phyloP scores from a whole-genome alignment of 805 yeast genomes.

The Metschnikowia amazonensis region DNA sequence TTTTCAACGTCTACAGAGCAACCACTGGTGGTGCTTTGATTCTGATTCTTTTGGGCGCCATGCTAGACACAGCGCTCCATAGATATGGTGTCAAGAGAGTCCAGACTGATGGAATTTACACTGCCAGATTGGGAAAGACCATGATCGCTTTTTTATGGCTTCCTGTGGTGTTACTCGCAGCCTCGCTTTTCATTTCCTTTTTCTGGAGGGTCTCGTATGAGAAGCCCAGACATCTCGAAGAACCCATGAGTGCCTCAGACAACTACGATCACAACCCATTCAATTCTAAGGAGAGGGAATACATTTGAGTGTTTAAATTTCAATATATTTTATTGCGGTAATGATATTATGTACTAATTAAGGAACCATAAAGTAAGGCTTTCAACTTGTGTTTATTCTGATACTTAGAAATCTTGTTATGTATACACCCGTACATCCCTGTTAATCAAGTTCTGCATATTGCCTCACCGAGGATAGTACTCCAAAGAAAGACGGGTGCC shows the following conservation, averaged over 20 bases:
- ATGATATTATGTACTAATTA: too few species aligned
- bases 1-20: conserved; percentile 6
- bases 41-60: conserved; percentile 10
- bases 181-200: conserved; percentile 3
- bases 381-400: too few species aligned
- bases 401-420: too few species aligned
- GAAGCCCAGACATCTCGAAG: conserved; percentile 2
- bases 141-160: conserved; percentile 14
- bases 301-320: conserved; percentile 1
- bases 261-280: conserved; percentile 7
- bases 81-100: conserved; percentile 8
- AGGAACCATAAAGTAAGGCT: too few species aligned
- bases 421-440: too few species aligned
- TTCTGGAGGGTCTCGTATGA: conserved; percentile 5
- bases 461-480: too few species aligned
- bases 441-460: too few species aligned
- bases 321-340: too few species aligned
- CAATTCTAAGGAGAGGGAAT: conserved; percentile 3
- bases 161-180: conserved; percentile 9
- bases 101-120: conserved; percentile 10
- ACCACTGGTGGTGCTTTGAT: conserved; percentile 6
- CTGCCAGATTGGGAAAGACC: conserved; percentile 10
- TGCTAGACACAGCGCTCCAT: conserved; percentile 11
- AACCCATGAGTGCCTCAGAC: neutral
- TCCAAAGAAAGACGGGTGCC: too few species aligned